Evolutionary conservation across 2,329 filamentous ascomycete genomes (phyloP).

Genomic region (Stagonosporopsis rhizophila): DNA sequence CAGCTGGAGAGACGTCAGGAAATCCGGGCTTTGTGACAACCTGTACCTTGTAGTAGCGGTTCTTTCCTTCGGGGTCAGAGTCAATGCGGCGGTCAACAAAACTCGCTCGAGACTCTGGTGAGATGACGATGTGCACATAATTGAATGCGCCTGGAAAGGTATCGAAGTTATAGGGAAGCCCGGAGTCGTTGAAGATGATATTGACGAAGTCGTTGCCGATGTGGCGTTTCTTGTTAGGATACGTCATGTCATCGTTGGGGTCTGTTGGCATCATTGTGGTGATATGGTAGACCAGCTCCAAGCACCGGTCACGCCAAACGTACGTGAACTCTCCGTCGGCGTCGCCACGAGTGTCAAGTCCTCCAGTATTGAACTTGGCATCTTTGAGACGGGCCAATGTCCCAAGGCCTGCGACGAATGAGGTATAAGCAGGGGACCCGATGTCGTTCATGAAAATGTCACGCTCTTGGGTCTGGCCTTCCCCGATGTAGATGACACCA

Average conservation of each 20-base stretch:
- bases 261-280: conserved; percentile 97
- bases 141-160: conserved; percentile 96
- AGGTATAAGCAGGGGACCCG: conserved; percentile 86
- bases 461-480: conserved; percentile 80
- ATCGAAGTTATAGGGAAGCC: conserved; percentile 85
- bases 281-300: conserved; percentile 94
- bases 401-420: conserved; percentile 83
- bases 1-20: conserved; percentile 88
- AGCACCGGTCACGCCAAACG: conserved; percentile 93
- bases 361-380: conserved; percentile 90
- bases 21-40: conserved; percentile 89
- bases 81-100: conserved; percentile 66
- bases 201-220: conserved; percentile 98
- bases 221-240: conserved; percentile 85
- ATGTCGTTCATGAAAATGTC: conserved; percentile 88
- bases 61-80: conserved; percentile 52
- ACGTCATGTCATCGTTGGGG: conserved; percentile 73
- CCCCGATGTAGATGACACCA: conserved; percentile 90
- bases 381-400: conserved; percentile 81
- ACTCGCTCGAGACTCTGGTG: conserved; percentile 79
- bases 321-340: conserved; percentile 87
- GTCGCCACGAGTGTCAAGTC: conserved; percentile 78
- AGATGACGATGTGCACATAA: conserved; percentile 95
- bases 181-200: conserved; percentile 97
- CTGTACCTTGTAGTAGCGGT: conserved; percentile 83